phyloP scores from a whole-genome alignment of 2,329 filamentous ascomycete species.

The Venturia effusa region DNA sequence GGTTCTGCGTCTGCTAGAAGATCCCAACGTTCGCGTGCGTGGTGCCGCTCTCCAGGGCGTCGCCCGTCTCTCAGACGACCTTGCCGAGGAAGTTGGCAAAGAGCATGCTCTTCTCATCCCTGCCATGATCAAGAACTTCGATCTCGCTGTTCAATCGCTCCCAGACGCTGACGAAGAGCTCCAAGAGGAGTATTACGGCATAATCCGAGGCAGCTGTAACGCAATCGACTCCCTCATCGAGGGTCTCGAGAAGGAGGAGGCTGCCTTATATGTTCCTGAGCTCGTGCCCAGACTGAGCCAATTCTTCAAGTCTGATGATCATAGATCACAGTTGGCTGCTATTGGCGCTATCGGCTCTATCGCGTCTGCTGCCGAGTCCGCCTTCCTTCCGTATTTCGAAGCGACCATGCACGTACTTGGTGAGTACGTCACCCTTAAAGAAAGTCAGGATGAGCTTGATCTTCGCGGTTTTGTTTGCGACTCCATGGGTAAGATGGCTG shows the following conservation, averaged over 20 bases:
- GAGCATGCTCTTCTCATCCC: constrained; percentile 80
- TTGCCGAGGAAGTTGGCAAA: constrained; percentile 78
- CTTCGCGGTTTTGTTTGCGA: constrained; percentile 85
- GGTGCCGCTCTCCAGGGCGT: constrained; percentile 80
- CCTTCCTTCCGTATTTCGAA: constrained; percentile 86
- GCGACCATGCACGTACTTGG: constrained; percentile 84
- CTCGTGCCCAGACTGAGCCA: constrained; percentile 76
- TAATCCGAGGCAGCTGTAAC: constrained; percentile 81
- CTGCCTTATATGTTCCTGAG: constrained; percentile 67
- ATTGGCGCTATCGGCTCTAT: constrained; percentile 86
- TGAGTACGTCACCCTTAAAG: constrained; percentile 74
- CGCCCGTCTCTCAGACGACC: constrained; percentile 83
- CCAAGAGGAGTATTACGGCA: constrained; percentile 66
- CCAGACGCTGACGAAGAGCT: constrained; percentile 41
- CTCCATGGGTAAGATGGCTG: constrained; percentile 84
- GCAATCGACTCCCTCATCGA: constrained; percentile 88
- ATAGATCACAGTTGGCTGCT: constrained; percentile 80
- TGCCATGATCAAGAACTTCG: constrained; percentile 77
- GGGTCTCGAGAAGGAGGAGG: constrained; percentile 68
- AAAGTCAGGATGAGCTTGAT: constrained; percentile 79
- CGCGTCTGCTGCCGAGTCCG: constrained; percentile 69
- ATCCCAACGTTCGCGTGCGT: constrained; percentile 73
- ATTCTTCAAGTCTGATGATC: constrained; percentile 74
- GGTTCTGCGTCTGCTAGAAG: constrained; percentile 72
- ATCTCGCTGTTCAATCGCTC: constrained; percentile 59